phyloP scores from a whole-genome alignment of 768 basidiomycete species.

The Pholiota conissans region DNA sequence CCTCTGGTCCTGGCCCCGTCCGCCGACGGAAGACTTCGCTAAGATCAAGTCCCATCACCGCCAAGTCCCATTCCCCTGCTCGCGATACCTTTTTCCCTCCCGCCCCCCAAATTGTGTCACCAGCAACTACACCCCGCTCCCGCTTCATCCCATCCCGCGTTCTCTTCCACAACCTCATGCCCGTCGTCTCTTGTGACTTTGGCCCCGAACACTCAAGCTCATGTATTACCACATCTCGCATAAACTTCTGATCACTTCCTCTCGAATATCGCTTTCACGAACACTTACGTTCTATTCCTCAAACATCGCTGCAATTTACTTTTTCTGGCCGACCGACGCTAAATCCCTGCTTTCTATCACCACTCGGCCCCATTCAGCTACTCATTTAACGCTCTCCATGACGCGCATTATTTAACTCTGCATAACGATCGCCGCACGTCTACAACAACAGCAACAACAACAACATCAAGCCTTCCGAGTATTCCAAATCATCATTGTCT shows the following conservation, averaged over 20 bases:
- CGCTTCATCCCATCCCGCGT: slow-evolving; percentile 49
- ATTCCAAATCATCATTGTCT: slow-evolving; percentile 8
- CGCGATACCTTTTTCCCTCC: slow-evolving; percentile 25
- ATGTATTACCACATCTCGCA: slow-evolving; percentile 31
- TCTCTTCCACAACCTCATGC: slow-evolving; percentile 63
- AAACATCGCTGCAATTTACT: slow-evolving; percentile 1
- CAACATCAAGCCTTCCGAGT: slow-evolving; percentile 11
- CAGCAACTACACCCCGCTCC: slow-evolving; percentile 36
- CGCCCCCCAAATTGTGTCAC: slow-evolving; percentile 21
- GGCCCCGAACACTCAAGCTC: slow-evolving; percentile 19
- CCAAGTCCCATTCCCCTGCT: slow-evolving; percentile 14
- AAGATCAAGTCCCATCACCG: slow-evolving; percentile 46
- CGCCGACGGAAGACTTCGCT: slow-evolving; percentile 57
- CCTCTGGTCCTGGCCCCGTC: slow-evolving; percentile 48
- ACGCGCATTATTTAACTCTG: slow-evolving; percentile 22
- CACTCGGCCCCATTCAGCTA: slow-evolving; percentile 14
- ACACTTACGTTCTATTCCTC: slow-evolving; percentile 15
- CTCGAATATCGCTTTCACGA: slow-evolving; percentile 5
- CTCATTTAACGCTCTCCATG: slow-evolving; percentile 18
- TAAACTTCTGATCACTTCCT: slow-evolving; percentile 21
- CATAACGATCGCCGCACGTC: slow-evolving; percentile 25
- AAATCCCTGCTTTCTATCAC: slow-evolving; percentile 13
- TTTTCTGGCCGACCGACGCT: slow-evolving; percentile 12
- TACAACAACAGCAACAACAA: slow-evolving; percentile 14
- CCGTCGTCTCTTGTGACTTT: slow-evolving; percentile 43